These are phyloP conservation scores for Rehmannia glutinosa DNA, from an alignment of 257 asterid species.

Conservation along the genomic window DNA sequence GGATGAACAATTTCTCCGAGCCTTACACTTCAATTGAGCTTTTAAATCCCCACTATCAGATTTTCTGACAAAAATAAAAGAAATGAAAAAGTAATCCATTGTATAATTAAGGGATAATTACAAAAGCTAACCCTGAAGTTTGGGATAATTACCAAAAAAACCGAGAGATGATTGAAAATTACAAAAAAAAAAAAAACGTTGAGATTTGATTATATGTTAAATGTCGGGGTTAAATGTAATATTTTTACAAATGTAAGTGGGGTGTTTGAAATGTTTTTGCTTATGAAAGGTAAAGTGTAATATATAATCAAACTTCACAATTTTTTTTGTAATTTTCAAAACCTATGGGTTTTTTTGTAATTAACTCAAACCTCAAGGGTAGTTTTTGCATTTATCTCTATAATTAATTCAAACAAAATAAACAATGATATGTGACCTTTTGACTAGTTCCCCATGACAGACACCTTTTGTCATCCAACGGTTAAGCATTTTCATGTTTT, in stretches of 20 bases:
- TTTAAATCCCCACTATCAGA: slow-evolving; percentile 39
- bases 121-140: too few species aligned
- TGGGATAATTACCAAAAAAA: too few species aligned
- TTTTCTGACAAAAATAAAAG: slow-evolving; percentile 38
- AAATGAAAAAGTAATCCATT: not conserved
- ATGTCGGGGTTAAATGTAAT: too few species aligned
- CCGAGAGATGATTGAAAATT: too few species aligned
- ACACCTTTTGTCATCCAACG: slow-evolving; percentile 75
- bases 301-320: too few species aligned
- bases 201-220: too few species aligned
- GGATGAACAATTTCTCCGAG: slow-evolving; percentile 21
- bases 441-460: slow-evolving; percentile 53
- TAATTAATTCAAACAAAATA: not conserved
- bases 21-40: slow-evolving; percentile 37
- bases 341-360: not conserved
- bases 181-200: too few species aligned
- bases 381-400: not conserved
- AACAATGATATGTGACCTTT: slow-evolving; percentile 39
- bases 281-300: too few species aligned
- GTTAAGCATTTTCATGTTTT: slow-evolving; percentile 38
- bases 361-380: not conserved
- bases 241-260: too few species aligned
- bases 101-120: too few species aligned
- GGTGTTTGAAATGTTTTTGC: too few species aligned
- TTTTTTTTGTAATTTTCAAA: not conserved